These are phyloP conservation scores for Erysimum cheiri DNA, from an alignment of 441 rosid species.

Conservation along the genomic window DNA sequence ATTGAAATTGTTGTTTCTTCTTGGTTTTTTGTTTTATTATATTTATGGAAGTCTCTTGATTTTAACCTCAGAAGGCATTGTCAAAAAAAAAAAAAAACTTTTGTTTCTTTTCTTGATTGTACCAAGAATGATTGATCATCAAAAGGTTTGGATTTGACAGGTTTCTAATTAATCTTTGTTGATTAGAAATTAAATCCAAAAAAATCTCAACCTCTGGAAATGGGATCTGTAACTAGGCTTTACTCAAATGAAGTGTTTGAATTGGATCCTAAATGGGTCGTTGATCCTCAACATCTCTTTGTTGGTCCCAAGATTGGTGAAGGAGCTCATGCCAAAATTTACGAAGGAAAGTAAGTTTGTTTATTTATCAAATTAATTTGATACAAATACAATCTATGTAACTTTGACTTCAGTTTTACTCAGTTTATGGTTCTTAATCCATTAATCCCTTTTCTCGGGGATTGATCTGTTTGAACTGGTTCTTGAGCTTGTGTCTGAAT, in stretches of 20 bases:
- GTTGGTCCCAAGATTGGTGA: conserved; percentile 99
- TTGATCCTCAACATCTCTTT: conserved; percentile 84
- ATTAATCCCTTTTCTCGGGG: neutral
- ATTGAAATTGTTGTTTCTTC: conserved; percentile 34
- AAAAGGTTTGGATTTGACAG: conserved; percentile 37
- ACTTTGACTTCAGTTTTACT: conserved; percentile 8
- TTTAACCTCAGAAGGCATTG: conserved; percentile 19
- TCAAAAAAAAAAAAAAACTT: no score
- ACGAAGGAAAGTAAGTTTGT: conserved; percentile 91
- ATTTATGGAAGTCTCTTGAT: conserved; percentile 47
- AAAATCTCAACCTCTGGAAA: conserved; percentile 41
- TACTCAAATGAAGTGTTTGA: conserved; percentile 57
- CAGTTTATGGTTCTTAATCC: neutral
- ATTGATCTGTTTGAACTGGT: conserved; percentile 19
- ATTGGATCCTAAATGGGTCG: conserved; percentile 81
- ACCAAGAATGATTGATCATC: conserved; percentile 40
- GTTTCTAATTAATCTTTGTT: conserved; percentile 33
- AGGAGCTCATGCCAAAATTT: conserved; percentile 95
- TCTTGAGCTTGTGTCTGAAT: neutral
- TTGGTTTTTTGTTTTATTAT: conserved; percentile 54
- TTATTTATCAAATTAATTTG: conserved; percentile 6
- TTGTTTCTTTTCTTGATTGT: conserved; percentile 28
- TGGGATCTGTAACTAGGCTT: conserved; percentile 80
- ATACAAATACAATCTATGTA: neutral
- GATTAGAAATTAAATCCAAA: neutral